phyloP scores from a whole-genome alignment of 306 rosid species.

The Myrica gale region DNA sequence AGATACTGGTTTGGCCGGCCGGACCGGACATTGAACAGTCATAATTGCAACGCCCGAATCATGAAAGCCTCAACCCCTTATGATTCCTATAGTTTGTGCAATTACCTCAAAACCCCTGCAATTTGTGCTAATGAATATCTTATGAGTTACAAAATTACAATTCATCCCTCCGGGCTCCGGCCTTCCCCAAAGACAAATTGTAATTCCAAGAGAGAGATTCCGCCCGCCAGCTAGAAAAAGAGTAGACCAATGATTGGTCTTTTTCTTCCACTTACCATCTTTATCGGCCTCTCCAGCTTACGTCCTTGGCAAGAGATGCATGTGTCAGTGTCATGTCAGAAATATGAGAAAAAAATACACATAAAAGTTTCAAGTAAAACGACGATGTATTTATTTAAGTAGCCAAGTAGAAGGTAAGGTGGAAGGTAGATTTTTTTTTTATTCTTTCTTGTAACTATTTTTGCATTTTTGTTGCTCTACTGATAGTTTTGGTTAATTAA shows the following conservation, averaged over 20 bases:
- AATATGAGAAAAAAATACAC: constrained; percentile 15
- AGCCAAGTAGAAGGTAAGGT: too few species aligned
- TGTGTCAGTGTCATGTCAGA: constrained; percentile 15
- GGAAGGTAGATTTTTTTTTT: too few species aligned
- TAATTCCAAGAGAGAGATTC: constrained; percentile 39
- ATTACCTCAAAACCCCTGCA: neutral
- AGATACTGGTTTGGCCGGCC: too few species aligned
- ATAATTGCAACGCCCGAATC: too few species aligned
- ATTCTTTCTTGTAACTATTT: too few species aligned
- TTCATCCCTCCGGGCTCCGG: constrained; percentile 24
- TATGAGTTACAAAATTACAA: neutral
- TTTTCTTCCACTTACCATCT: constrained; percentile 56
- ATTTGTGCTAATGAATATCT: constrained; percentile 4
- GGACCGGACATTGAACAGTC: too few species aligned
- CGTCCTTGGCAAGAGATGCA: constrained; percentile 33
- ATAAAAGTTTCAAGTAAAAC: constrained; percentile 33
- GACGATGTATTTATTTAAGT: too few species aligned
- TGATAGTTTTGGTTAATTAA: too few species aligned
- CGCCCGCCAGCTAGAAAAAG: constrained; percentile 46
- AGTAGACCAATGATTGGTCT: constrained; percentile 52
- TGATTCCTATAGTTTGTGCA: too few species aligned
- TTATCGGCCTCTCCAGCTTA: constrained; percentile 57
- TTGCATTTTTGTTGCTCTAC: too few species aligned
- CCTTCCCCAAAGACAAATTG: constrained; percentile 13
- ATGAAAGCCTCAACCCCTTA: too few species aligned